A percentile compares a stretch with the other conserved stretches of the same genome.
phyloP scores from a whole-genome alignment of 257 asterid genomes.

The Verbascum thapsus region DNA sequence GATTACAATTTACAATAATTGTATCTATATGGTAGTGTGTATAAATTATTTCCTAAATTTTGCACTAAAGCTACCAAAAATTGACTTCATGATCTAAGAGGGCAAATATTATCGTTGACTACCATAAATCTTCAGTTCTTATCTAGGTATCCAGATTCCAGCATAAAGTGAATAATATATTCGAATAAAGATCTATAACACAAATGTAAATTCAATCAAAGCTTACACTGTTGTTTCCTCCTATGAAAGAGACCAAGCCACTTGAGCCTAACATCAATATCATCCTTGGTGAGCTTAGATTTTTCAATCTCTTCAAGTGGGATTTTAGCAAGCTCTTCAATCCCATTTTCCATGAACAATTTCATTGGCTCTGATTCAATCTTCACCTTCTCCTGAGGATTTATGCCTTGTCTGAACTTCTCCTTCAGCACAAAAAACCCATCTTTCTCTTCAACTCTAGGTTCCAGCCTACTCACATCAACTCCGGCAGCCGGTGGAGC shows the following conservation, averaged over 20 bases:
- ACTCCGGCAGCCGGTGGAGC: slow-evolving; percentile 38
- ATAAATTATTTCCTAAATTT: too few relatives aligned
- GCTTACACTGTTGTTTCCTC: slow-evolving; percentile 88
- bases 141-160: background rate
- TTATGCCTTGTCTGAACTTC: slow-evolving; percentile 74
- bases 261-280: slow-evolving; percentile 83
- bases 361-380: slow-evolving; percentile 89
- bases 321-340: slow-evolving; percentile 64
- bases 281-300: slow-evolving; percentile 73
- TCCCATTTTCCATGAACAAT: slow-evolving; percentile 82
- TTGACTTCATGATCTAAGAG: background rate
- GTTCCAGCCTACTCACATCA: slow-evolving; percentile 64
- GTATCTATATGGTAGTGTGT: too few relatives aligned
- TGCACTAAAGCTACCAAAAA: too few relatives aligned
- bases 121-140: background rate
- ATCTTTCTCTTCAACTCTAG: slow-evolving; percentile 70
- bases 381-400: slow-evolving; percentile 86
- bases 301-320: slow-evolving; percentile 75
- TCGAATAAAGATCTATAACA: too few relatives aligned
- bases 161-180: too few relatives aligned
- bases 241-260: slow-evolving; percentile 98
- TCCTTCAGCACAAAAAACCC: slow-evolving; percentile 85
- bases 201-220: background rate
- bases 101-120: background rate
- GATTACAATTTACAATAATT: too few relatives aligned